These are phyloP conservation scores for Thelephora terrestris DNA, from an alignment of 1,284 basidiomycete species.

Conservation along the genomic window DNA sequence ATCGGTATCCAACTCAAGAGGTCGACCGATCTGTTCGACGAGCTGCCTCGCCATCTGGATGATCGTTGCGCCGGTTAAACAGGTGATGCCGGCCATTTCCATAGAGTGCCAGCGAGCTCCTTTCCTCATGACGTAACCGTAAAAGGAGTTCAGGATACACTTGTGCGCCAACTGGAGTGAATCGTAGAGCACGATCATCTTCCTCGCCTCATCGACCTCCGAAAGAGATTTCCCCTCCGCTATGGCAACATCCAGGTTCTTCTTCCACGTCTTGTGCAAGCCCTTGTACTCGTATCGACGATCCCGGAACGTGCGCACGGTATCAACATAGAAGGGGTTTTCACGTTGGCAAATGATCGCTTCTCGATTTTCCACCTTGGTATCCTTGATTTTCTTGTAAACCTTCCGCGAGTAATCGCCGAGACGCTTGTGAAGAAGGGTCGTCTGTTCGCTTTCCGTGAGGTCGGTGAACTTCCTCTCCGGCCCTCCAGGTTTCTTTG, in stretches of 20 bases:
- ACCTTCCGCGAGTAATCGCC: conserved; percentile 99
- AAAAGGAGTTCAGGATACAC: conserved; percentile 99
- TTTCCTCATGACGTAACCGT: conserved; percentile 99
- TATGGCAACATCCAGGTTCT: conserved; percentile 79
- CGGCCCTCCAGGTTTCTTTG: conserved; percentile 64
- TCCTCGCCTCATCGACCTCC: conserved; percentile 94
- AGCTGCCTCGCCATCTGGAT: conserved; percentile 99
- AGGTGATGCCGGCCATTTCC: conserved; percentile 99
- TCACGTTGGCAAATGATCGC: conserved; percentile 97
- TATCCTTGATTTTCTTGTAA: conserved; percentile 99
- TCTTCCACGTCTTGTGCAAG: conserved; percentile 98
- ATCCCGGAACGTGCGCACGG: conserved; percentile 95
- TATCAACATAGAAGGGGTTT: conserved; percentile 99
- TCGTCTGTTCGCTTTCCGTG: conserved; percentile 80
- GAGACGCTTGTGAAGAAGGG: conserved; percentile 90
- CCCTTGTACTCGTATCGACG: conserved; percentile 99
- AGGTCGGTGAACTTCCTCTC: conserved; percentile 82
- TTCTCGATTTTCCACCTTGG: conserved; percentile 89
- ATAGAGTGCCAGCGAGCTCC: conserved; percentile 99
- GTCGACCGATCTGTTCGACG: conserved; percentile 95
- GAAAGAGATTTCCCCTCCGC: conserved; percentile 63
- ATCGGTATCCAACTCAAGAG: conserved; percentile 96
- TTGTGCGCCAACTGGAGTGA: conserved; percentile 99
- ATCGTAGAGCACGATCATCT: conserved; percentile 99
- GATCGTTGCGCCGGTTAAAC: conserved; percentile 96